Evolutionary conservation across 306 rosid genomes (phyloP).

Genomic region (Cyamopsis tetragonoloba): DNA sequence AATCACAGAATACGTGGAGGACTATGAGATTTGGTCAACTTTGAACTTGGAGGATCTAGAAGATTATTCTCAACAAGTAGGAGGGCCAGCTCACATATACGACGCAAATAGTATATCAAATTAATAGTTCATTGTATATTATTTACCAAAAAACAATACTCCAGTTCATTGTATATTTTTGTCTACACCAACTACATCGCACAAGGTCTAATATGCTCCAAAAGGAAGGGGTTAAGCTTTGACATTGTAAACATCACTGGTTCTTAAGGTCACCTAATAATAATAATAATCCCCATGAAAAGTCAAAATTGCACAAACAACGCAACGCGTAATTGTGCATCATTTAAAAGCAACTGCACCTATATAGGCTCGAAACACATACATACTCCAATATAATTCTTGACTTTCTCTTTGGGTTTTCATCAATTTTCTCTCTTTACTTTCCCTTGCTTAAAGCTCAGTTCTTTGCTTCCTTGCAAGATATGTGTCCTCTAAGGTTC

Average conservation of each 20-base stretch:
- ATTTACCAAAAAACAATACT: no score
- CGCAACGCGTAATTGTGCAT: not conserved
- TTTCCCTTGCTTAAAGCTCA: not conserved
- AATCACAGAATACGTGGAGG: not conserved
- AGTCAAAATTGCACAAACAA: not conserved
- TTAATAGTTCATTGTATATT: not conserved
- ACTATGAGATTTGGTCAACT: not conserved
- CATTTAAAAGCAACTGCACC: constrained; percentile 25
- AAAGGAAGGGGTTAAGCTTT: not conserved
- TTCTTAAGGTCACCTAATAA: no score
- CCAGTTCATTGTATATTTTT: not conserved
- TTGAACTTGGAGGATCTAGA: not conserved
- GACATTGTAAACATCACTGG: not conserved
- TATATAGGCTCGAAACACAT: not conserved
- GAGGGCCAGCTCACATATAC: not conserved
- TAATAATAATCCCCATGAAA: no score
- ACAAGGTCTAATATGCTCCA: not conserved
- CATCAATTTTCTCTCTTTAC: not conserved
- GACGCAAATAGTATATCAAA: no score
- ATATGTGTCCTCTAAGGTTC: constrained; percentile 79
- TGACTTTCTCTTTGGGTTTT: not conserved
- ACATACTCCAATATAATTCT: not conserved
- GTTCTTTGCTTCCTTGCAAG: not conserved
- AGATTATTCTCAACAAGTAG: not conserved
- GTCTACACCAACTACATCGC: not conserved